Evolutionary conservation across 2,329 filamentous ascomycete species (phyloP).

Genomic region (Pseudogymnoascus sp.): DNA sequence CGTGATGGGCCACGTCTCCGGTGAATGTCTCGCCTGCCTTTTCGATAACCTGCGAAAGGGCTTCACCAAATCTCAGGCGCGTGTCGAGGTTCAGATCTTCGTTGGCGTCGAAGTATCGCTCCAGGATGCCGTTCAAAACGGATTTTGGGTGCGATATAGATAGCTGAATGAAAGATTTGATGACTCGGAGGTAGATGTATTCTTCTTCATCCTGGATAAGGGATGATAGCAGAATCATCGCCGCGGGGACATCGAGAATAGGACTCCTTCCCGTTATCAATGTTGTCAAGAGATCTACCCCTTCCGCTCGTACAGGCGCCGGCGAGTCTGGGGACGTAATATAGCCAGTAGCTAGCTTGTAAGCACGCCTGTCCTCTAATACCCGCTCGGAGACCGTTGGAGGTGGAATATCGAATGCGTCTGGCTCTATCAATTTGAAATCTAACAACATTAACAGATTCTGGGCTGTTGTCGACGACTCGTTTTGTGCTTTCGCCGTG

Average conservation of each 20-base stretch:
- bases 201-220: constrained; percentile 61
- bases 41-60: constrained; percentile 57
- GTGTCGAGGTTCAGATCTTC: constrained; percentile 55
- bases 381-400: constrained; percentile 39
- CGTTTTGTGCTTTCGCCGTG: constrained; percentile 33
- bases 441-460: constrained; percentile 50
- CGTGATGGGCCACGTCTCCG: constrained; percentile 43
- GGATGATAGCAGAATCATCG: constrained; percentile 56
- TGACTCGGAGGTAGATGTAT: constrained; percentile 62
- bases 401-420: constrained; percentile 20
- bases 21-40: constrained; percentile 49
- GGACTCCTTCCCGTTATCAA: constrained; percentile 50
- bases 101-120: constrained; percentile 58
- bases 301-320: constrained; percentile 59
- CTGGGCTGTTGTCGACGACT: constrained; percentile 45
- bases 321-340: constrained; percentile 55
- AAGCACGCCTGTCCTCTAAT: constrained; percentile 54
- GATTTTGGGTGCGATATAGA: constrained; percentile 55
- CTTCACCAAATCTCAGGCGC: constrained; percentile 62
- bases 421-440: constrained; percentile 36
- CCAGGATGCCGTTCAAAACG: constrained; percentile 54
- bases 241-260: constrained; percentile 58
- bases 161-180: constrained; percentile 55
- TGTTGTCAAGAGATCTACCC: constrained; percentile 51
- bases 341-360: constrained; percentile 57